Evolutionary conservation across 2,329 filamentous ascomycete species (phyloP), one percentile per base, ranked within the genome.

Genomic region (Fusarium ambrosium): DNA sequence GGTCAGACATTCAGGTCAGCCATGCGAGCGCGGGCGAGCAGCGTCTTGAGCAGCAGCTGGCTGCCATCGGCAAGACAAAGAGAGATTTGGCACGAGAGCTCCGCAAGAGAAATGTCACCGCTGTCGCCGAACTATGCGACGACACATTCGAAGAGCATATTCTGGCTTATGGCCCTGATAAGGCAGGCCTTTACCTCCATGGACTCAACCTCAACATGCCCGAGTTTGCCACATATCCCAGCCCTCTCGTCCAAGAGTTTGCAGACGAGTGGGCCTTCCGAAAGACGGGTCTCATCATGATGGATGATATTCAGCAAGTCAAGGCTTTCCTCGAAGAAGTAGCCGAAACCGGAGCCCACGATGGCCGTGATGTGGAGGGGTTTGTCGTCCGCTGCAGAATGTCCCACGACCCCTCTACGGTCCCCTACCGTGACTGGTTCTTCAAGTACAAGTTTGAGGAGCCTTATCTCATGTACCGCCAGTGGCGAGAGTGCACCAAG

Each of bases 401-500:
- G 86, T 86, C 88, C 18, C 80, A 84, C n/a, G 83, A 91, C 32
- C 85, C 86, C 0, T 85, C 83, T 1, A 81, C 82, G 16, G 82
- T 82, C 2, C 89, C 90, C 1, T 97, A 92, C 81, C 85, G 90
- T n/a, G 95, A 99, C 82, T 99, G 97, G 97, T 99, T 99, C 84
- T 99, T 99, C 92, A 99, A 99, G 84, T 99, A 95, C 90, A 99
- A 99, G 85, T 99, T 99, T 70, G 97, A 99, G 80, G 97, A 99
- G 85, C 97, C 97, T 1, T 99, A 99, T 81, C 86, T 99, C 70
- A 97, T 99, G 95, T 99, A 98, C 84, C 92, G 97, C 27, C 97
- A 99, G 85, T 99, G 97, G 97, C 92, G 97, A 72, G 97, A 99
- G 85, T 97, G 94, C 81, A 99, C 97, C 48, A 98, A 98, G 82